Evolutionary conservation across 495 filamentous ascomycete genomes (phyloP).

Genomic region (Rhypophila decipiens): DNA sequence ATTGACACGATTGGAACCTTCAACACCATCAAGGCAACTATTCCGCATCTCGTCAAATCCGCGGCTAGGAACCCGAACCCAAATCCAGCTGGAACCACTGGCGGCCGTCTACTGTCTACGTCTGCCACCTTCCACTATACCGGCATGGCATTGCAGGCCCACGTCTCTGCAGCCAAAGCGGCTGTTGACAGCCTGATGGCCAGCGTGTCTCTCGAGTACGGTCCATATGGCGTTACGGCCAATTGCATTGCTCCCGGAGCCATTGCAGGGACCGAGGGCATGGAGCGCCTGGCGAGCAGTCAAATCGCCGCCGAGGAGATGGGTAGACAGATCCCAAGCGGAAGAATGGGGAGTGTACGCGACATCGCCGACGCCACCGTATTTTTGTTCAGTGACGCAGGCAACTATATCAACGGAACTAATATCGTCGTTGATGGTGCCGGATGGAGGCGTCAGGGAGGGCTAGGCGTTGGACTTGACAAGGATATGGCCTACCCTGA

Average conservation of each 20-base stretch:
- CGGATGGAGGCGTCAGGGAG: constrained; percentile 54
- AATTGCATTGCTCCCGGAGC: constrained; percentile 84
- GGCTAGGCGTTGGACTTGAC: constrained; percentile 38
- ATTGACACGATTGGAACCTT: constrained; percentile 92
- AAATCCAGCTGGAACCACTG: constrained; percentile 45
- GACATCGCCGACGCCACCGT: constrained; percentile 94
- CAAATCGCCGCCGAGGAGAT: constrained; percentile 22
- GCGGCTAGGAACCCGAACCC: constrained; percentile 52
- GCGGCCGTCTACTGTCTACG: constrained; percentile 82
- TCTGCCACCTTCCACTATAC: constrained; percentile 87
- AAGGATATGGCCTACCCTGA: constrained; percentile 39
- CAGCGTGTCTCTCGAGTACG: constrained; percentile 74
- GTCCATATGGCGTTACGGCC: constrained; percentile 78
- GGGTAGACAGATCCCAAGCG: constrained; percentile 50
- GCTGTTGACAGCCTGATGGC: constrained; percentile 77
- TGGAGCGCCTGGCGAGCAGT: constrained; percentile 45
- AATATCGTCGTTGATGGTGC: constrained; percentile 75
- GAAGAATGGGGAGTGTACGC: constrained; percentile 68
- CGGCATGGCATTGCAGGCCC: constrained; percentile 73
- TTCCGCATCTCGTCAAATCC: constrained; percentile 71
- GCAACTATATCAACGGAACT: constrained; percentile 76
- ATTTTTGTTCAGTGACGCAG: constrained; percentile 75
- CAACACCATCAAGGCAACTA: constrained; percentile 87
- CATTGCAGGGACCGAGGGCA: constrained; percentile 60
- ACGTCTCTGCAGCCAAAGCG: constrained; percentile 86